These are phyloP conservation scores for Coniochaeta prunicola DNA, from an alignment of 2,329 filamentous ascomycete species.

Conservation along the genomic window DNA sequence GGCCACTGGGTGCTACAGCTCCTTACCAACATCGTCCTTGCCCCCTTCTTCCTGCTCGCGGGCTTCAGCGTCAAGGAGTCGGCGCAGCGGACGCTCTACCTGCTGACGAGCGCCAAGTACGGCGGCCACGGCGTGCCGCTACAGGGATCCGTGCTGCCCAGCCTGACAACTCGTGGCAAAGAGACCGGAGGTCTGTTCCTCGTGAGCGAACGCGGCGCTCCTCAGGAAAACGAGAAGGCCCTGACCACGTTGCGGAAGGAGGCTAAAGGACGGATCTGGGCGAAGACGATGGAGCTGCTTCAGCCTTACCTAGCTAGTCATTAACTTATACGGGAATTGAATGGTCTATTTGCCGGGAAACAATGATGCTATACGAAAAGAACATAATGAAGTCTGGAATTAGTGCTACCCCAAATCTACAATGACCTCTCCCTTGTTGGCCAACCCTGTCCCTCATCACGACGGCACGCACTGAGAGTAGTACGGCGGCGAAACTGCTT, in stretches of 20 bases:
- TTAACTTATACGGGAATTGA: neutral
- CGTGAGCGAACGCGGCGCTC: conserved; percentile 23
- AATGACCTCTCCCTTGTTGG: neutral
- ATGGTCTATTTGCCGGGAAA: neutral
- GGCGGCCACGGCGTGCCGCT: conserved; percentile 3
- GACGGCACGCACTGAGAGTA: conserved; percentile 16
- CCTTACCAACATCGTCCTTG: conserved; percentile 2
- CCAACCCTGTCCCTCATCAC: neutral
- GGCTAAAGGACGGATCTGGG: conserved; percentile 21
- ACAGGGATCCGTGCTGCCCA: neutral
- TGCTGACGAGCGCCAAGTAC: conserved; percentile 4
- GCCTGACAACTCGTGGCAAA: conserved; percentile 4
- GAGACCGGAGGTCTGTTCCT: conserved; percentile 21
- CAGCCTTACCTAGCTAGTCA: neutral
- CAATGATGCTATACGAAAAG: neutral
- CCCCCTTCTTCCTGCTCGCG: conserved; percentile 1
- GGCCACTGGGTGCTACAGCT: neutral
- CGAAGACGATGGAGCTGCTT: conserved; percentile 24
- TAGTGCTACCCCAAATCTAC: neutral
- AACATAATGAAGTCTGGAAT: neutral
- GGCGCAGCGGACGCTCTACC: conserved; percentile 4
- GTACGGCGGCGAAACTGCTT: conserved; percentile 17
- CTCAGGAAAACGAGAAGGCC: conserved; percentile 21
- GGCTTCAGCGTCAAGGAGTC: neutral
- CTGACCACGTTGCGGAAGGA: conserved; percentile 20